These are phyloP conservation scores for Staphylotrichum tortipilum DNA, from an alignment of 495 filamentous ascomycete genomes.

Conservation along the genomic window DNA sequence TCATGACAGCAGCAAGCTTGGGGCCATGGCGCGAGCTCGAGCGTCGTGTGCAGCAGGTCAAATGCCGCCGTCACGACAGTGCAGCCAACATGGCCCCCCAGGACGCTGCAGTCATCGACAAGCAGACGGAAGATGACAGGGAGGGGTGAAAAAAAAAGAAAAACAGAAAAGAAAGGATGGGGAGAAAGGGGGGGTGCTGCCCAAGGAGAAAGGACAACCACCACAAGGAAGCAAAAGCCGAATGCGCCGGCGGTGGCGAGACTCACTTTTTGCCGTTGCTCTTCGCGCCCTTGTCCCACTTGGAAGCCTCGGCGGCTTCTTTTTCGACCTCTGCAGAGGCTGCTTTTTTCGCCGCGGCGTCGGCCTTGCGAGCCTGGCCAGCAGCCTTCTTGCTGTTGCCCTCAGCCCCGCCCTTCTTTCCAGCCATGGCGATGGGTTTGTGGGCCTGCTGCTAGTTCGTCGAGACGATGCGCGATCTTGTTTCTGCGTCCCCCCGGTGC, in stretches of 20 bases:
- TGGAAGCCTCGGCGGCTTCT: conserved; percentile 57
- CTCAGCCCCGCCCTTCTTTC: conserved; percentile 56
- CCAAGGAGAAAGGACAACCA: no score
- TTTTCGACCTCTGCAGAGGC: conserved; percentile 61
- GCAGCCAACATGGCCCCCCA: not conserved
- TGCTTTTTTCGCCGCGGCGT: conserved; percentile 68
- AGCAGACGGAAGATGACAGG: no score
- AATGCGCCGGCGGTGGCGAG: not conserved
- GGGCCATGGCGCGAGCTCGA: not conserved
- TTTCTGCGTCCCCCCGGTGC: no score
- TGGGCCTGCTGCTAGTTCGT: no score
- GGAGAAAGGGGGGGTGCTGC: no score
- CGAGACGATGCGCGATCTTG: no score
- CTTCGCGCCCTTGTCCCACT: conserved; percentile 85
- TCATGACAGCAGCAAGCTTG: not conserved
- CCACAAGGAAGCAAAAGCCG: conserved; percentile 1
- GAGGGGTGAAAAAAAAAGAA: no score
- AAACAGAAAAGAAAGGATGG: no score
- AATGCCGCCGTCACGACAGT: not conserved
- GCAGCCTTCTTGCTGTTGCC: conserved; percentile 84
- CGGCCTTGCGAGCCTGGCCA: conserved; percentile 90
- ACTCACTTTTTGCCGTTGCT: conserved; percentile 74
- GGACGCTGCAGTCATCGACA: no score
- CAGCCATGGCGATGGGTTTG: conserved; percentile 7
- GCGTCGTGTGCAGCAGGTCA: not conserved